phyloP scores from a whole-genome alignment of 1,284 basidiomycete genomes.

The Ustilago loliicola region DNA sequence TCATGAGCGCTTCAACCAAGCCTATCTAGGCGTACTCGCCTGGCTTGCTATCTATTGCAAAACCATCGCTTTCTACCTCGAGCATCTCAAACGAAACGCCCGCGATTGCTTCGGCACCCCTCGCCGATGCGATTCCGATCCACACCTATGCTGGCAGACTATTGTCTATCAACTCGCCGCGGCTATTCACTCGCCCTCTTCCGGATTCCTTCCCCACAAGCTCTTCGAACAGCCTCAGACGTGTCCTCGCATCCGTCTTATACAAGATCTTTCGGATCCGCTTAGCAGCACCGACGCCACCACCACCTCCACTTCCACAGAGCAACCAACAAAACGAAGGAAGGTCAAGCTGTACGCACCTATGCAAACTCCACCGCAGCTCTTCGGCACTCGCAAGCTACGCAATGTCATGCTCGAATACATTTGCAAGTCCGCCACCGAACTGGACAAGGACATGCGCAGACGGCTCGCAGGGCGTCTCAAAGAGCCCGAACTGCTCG shows the following conservation, averaged over 20 bases:
- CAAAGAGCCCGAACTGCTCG: too few relatives aligned
- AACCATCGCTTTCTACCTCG: not conserved
- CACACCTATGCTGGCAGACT: not conserved
- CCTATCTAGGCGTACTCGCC: not conserved
- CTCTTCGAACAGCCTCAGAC: not conserved
- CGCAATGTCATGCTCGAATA: not conserved
- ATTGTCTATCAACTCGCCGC: not conserved
- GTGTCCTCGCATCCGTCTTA: not conserved
- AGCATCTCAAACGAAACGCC: not conserved
- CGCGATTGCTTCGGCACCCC: not conserved
- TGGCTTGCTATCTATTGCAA: constrained; percentile 3
- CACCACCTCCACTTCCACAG: not conserved
- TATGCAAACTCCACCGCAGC: not conserved
- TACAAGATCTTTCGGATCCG: not conserved
- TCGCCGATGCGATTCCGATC: not conserved
- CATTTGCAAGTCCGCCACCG: not conserved
- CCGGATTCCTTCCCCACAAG: not conserved
- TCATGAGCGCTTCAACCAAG: not conserved
- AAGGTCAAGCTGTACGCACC: too few relatives aligned
- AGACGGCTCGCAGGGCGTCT: too few relatives aligned
- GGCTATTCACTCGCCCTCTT: not conserved
- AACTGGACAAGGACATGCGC: not conserved
- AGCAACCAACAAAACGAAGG: not conserved
- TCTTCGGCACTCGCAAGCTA: not conserved
- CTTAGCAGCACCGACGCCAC: too few relatives aligned